Evolutionary conservation across 106 monocot species (phyloP).

Genomic region (Xerophyta viscosa): DNA sequence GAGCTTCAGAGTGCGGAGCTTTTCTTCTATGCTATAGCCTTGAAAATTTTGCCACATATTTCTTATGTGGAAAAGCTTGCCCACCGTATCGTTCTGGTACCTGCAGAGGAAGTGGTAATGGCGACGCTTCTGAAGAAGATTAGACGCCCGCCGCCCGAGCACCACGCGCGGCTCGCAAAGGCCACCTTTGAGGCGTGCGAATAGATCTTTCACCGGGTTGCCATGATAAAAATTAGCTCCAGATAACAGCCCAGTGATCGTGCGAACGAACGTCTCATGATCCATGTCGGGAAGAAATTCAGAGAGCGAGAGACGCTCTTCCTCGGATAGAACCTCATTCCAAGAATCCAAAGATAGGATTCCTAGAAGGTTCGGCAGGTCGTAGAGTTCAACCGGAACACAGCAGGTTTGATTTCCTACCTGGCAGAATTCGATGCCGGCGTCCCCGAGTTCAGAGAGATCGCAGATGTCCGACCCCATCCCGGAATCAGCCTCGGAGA

Average conservation of each 20-base stretch:
- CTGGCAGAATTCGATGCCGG: constrained; percentile 61
- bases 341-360: constrained; percentile 54
- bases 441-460: constrained; percentile 42
- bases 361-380: constrained; percentile 26
- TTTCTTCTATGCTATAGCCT: constrained; percentile 61
- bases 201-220: constrained; percentile 39
- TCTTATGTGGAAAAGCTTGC: constrained; percentile 31
- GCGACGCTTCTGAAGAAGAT: constrained; percentile 36
- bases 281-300: constrained; percentile 78
- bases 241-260: constrained; percentile 58
- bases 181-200: constrained; percentile 49
- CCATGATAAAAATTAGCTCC: constrained; percentile 72
- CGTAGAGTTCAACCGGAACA: constrained; percentile 60
- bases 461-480: constrained; percentile 75
- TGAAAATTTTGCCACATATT: constrained; percentile 40
- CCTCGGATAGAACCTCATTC: constrained; percentile 65
- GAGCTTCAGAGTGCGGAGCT: constrained; percentile 28
- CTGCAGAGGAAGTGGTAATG: constrained; percentile 52
- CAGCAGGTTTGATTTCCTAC: constrained; percentile 55
- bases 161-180: constrained; percentile 62
- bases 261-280: constrained; percentile 42
- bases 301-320: constrained; percentile 58
- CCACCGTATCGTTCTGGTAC: constrained; percentile 78
- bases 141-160: constrained; percentile 42
- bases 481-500: constrained; percentile 41